These are phyloP conservation scores for Austroboletus niveus DNA, from an alignment of 1,284 basidiomycete genomes.

Conservation along the genomic window DNA sequence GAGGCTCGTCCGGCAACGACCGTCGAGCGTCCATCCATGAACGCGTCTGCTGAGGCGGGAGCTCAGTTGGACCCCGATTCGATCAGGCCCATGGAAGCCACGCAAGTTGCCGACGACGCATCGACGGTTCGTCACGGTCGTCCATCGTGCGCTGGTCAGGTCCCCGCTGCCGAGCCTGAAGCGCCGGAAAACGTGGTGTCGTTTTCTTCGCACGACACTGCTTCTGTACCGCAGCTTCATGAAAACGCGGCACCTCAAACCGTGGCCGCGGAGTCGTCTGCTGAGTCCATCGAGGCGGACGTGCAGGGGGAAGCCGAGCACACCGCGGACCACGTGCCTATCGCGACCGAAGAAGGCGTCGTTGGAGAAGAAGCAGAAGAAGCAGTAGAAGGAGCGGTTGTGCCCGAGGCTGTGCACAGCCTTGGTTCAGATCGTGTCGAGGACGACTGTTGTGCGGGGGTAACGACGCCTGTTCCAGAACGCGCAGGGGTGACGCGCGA, in stretches of 20 bases:
- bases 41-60: constrained; percentile 11
- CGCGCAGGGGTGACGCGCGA: constrained; percentile 32
- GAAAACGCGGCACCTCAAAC: constrained; percentile 2
- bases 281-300: neutral
- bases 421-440: no score
- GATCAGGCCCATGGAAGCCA: constrained; percentile 1
- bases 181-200: constrained; percentile 1
- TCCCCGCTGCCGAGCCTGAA: constrained; percentile 1
- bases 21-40: no score
- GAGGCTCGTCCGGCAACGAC: neutral
- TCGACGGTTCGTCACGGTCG: neutral
- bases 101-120: constrained; percentile 6
- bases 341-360: neutral
- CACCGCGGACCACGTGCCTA: constrained; percentile 5
- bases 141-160: neutral
- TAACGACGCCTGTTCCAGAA: constrained; percentile 32
- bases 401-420: neutral
- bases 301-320: constrained; percentile 3
- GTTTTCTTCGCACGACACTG: neutral
- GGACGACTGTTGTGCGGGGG: neutral
- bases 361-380: neutral
- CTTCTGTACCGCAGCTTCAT: neutral
- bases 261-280: constrained; percentile 8
- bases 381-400: no score
- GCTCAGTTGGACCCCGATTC: constrained; percentile 15